Percentiles rank a stretch among this genome's conserved stretches.
These are phyloP conservation scores for Neonectria magnoliae DNA, from an alignment of 2,329 filamentous ascomycete species.

Conservation along the genomic window DNA sequence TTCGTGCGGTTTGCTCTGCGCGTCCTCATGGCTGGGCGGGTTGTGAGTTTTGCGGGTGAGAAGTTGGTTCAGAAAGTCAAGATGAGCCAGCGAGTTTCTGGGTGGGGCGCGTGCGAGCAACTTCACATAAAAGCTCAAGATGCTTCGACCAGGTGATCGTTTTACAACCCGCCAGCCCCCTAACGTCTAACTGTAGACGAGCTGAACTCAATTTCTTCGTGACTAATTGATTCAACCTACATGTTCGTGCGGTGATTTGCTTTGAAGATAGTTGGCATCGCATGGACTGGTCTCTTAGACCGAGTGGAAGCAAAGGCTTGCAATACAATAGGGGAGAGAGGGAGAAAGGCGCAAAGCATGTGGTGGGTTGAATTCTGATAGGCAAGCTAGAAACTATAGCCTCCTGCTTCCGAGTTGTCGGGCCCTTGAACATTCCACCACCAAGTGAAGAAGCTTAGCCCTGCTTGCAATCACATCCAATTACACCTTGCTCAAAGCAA, in stretches of 20 bases:
- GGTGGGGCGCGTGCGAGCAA: conserved; percentile 19
- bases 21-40: conserved; percentile 46
- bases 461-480: background rate
- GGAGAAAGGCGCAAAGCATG: background rate
- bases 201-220: accelerated
- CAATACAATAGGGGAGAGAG: background rate
- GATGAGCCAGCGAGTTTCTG: conserved; percentile 20
- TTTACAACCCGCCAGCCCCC: too few species aligned
- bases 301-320: background rate
- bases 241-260: background rate
- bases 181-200: background rate
- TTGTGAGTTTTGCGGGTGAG: conserved; percentile 14
- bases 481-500: background rate
- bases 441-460: background rate
- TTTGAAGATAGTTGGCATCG: background rate
- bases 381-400: background rate
- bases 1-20: conserved; percentile 50
- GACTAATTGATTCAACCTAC: background rate
- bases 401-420: background rate
- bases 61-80: conserved; percentile 17
- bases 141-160: too few species aligned
- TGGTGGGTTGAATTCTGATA: background rate
- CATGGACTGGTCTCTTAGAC: background rate
- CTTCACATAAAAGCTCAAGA: background rate
- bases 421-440: background rate